Conservation (phyloP, 164 flowering plant species). For the Saururus chinensis region DNA sequence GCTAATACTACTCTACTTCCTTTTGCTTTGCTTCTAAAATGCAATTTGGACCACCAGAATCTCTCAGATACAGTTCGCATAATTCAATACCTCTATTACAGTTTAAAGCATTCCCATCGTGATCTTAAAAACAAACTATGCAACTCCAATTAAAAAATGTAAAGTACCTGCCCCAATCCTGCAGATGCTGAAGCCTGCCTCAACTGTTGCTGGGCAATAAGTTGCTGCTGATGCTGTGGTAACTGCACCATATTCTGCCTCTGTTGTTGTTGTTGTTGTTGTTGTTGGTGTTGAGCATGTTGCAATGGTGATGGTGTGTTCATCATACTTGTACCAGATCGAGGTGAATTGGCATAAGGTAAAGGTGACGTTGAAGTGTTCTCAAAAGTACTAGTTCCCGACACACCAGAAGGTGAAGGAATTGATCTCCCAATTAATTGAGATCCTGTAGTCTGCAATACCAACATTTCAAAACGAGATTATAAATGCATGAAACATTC, state of each 20-base stretch:
- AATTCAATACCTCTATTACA: too few species aligned
- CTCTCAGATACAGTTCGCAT: too few species aligned
- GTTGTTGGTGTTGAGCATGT: constrained; percentile 56
- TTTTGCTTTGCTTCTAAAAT: too few species aligned
- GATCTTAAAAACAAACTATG: too few species aligned
- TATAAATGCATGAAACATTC: too few species aligned
- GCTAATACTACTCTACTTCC: too few species aligned
- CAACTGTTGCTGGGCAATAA: constrained; percentile 75
- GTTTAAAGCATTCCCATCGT: too few species aligned
- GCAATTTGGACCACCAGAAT: too few species aligned
- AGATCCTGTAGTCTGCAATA: constrained; percentile 51
- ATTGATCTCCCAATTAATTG: constrained; percentile 78
- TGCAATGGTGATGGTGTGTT: constrained; percentile 96
- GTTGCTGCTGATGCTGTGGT: constrained; percentile 76
- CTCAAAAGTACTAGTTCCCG: constrained; percentile 52
- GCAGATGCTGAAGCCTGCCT: constrained; percentile 67
- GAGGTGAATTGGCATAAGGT: constrained; percentile 91
- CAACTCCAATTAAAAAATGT: not conserved
- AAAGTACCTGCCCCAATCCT: constrained; percentile 61
- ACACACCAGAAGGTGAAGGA: constrained; percentile 74
- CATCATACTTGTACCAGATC: constrained; percentile 70
- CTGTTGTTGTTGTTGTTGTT: constrained; percentile 59
- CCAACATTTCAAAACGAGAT: not conserved
- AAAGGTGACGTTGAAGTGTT: constrained; percentile 69
- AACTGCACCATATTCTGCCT: constrained; percentile 61